phyloP scores from a whole-genome alignment of 1,139 yeast species.

The Nakaseomyces nivariensis region DNA sequence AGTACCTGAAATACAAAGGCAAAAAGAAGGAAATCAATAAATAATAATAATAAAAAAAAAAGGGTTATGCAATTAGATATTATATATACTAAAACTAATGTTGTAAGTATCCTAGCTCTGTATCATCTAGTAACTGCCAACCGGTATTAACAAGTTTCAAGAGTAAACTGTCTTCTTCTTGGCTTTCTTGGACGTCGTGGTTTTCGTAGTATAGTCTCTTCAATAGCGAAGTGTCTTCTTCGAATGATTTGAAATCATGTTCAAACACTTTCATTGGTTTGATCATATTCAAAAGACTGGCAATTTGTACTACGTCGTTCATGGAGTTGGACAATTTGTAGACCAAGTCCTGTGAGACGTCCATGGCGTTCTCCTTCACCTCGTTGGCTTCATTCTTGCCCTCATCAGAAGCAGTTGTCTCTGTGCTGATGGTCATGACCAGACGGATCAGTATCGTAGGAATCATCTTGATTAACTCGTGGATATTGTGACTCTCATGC shows the following conservation, averaged over 20 bases:
- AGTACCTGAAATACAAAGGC: no score
- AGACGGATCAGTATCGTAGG: slow-evolving; percentile 25
- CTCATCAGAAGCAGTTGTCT: slow-evolving; percentile 1
- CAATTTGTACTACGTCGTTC: slow-evolving; percentile 27
- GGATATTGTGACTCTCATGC: slow-evolving; percentile 21
- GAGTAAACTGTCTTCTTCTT: slow-evolving; percentile 9
- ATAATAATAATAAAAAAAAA: not conserved
- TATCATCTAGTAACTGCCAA: slow-evolving; percentile 22
- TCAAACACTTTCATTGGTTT: slow-evolving; percentile 26
- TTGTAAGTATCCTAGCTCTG: slow-evolving; percentile 26
- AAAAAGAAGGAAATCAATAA: not conserved
- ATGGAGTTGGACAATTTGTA: slow-evolving; percentile 26
- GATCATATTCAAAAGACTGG: slow-evolving; percentile 22
- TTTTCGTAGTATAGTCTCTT: slow-evolving; percentile 5
- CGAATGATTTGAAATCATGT: slow-evolving; percentile 11
- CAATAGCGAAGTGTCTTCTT: not conserved
- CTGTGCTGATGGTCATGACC: slow-evolving; percentile 18
- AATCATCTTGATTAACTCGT: slow-evolving; percentile 22
- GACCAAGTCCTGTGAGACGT: slow-evolving; percentile 21
- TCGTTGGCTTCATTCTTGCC: slow-evolving; percentile 4
- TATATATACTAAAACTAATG: not conserved
- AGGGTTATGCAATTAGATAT: no score
- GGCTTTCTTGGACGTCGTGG: not conserved
- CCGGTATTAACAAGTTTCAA: slow-evolving; percentile 18
- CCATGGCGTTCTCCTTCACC: slow-evolving; percentile 6